Evolutionary conservation across 805 yeast genomes (phyloP).

Genomic region (Isabelozyma pseudorhagii): DNA sequence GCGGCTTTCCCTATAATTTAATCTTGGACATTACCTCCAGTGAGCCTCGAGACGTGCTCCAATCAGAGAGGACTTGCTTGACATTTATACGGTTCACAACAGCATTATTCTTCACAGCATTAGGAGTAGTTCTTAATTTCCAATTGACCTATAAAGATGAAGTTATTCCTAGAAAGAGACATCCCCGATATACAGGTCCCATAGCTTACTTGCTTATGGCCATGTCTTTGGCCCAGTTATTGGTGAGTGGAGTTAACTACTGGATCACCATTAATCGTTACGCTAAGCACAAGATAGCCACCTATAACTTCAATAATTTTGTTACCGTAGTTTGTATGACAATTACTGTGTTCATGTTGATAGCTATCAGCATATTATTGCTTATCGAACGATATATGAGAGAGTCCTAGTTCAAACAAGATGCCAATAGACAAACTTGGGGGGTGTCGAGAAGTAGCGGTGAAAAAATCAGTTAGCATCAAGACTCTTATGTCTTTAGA

Average conservation of each 20-base stretch:
- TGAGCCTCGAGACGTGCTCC: constrained; percentile 54
- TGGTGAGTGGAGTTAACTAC: constrained; percentile 41
- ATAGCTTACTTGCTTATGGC: constrained; percentile 36
- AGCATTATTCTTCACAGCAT: constrained; percentile 43
- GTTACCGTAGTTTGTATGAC: constrained; percentile 30
- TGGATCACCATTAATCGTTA: constrained; percentile 43
- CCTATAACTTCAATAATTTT: constrained; percentile 28
- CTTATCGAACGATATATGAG: constrained; percentile 13
- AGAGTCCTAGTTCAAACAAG: not conserved
- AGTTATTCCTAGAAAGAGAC: constrained; percentile 1
- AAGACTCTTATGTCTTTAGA: no score
- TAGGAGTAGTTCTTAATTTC: constrained; percentile 46
- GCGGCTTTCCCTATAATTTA: constrained; percentile 15
- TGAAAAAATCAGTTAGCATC: no score
- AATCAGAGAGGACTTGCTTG: constrained; percentile 51
- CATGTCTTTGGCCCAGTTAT: constrained; percentile 35
- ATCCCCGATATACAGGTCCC: constrained; percentile 18
- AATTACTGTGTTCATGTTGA: constrained; percentile 29
- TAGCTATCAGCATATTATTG: constrained; percentile 32
- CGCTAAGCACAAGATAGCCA: constrained; percentile 38
- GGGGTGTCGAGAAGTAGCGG: no score
- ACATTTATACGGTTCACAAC: constrained; percentile 47
- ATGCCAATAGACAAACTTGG: no score
- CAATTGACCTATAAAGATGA: constrained; percentile 32
- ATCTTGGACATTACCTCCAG: constrained; percentile 30